phyloP scores from a whole-genome alignment of 1,139 yeast genomes.

The Zygotorulaspora mrakii region DNA sequence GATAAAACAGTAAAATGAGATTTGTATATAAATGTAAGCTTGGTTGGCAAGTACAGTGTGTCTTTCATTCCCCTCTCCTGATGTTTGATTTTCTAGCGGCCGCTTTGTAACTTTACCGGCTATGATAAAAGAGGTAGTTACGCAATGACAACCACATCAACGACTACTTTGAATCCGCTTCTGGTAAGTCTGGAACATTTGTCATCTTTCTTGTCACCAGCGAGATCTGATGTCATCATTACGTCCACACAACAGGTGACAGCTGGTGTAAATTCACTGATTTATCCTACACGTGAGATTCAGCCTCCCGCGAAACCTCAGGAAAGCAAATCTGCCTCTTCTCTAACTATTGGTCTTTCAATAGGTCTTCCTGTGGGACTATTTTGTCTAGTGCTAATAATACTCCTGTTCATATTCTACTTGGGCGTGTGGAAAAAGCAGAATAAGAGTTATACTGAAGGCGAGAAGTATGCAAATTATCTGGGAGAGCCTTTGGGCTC shows the following conservation, averaged over 20 bases:
- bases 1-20: too few relatives aligned
- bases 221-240: not conserved
- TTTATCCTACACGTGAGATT: not conserved
- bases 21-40: too few relatives aligned
- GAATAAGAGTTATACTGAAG: not conserved
- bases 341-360: conserved; percentile 27
- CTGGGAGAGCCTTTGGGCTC: not conserved
- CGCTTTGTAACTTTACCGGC: too few relatives aligned
- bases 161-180: conserved; percentile 5
- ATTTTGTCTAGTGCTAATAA: conserved; percentile 22
- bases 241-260: conserved; percentile 8
- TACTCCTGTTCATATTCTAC: conserved; percentile 18
- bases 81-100: too few relatives aligned
- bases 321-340: conserved; percentile 13
- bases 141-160: conserved; percentile 5
- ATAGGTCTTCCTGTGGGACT: conserved; percentile 35
- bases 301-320: conserved; percentile 1
- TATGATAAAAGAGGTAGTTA: not conserved
- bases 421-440: conserved; percentile 3
- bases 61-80: too few relatives aligned
- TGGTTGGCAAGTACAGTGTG: too few relatives aligned
- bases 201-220: conserved; percentile 1
- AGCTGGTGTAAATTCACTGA: conserved; percentile 2
- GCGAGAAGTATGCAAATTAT: not conserved
- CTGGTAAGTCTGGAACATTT: not conserved